Evolutionary conservation across 805 yeast genomes (phyloP), one percentile per base, ranked within the genome.

Genomic region (Kurtzmaniella fragi): DNA sequence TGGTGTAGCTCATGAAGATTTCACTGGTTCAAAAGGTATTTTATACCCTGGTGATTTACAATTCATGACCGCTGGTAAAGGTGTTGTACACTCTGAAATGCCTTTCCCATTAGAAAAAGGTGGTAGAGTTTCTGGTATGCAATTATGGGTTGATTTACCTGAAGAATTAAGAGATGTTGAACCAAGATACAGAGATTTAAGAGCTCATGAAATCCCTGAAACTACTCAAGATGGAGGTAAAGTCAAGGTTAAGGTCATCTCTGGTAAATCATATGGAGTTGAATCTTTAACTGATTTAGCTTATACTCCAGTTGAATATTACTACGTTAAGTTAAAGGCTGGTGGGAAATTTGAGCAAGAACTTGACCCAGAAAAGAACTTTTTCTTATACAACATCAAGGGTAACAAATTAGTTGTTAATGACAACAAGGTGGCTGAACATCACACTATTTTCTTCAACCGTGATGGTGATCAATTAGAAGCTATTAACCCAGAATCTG

Each of bases 91-190:
- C 39, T 43, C 50, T 14, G 58, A 53, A 35, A 52, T 87, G 78
- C 95, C 95, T 7, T 80, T 80, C 28, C 66, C 70, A 29, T 61
- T 64, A 44, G 67, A 66, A 15, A 67, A 73, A 29, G 72, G 71
- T 31, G 77, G 81, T 1, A 61, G 74, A 15, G 71, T 67, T 39
- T 31, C 20, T 16, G 95, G 95, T 43, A 65, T 87, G 68, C 96
- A 88, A 60, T 65, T 88, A 39, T 88, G 96, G 96, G 93, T 86
- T 28, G 95, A 86, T 56, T 71, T 81, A 48, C 95, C 93, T 14
- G 75, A 64, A 32, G 59, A 71, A 1, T 57, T 80, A 54, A 85
- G 84, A 50, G 68, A 80, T 41, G 28, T 40, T 11, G 32, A 41
- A 30, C 46, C 45, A 17, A 28, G 59, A 23, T 54, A 54, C 46